Evolutionary conservation across 192 early-diverging fungal species (phyloP), one percentile per base, ranked within the genome.

Genomic region (Podila minutissima): DNA sequence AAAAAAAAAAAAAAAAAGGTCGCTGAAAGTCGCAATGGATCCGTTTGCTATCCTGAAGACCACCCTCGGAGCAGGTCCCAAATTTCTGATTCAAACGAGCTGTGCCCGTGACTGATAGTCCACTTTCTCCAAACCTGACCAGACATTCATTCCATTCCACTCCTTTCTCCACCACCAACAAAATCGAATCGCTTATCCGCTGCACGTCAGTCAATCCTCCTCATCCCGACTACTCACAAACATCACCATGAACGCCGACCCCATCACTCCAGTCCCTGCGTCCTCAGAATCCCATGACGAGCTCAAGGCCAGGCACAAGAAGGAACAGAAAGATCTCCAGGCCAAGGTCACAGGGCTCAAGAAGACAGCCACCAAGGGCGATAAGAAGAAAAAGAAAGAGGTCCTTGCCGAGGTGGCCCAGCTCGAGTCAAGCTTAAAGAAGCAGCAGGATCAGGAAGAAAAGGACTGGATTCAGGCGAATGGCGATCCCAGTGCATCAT

Each of bases 341-440:
- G 91, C 87, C 13, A 89, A 83, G 46, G 85, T 93, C 24, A 94
- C 91, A 0, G 86, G 82, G 1, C 82, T 98, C n/a, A 95, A 94
- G 67, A 95, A 94, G 83, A 81, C 92, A 0, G 92, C 90, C 31
- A 86, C 89, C 48, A 91, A 93, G 51, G 92, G 91, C 53, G 90
- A 95, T 86, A 98, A 98, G 87, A 89, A 92, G 83, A 97, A 95
- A 76, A 98, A 97, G 86, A 93, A 97, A 72, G 91, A 88, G 55
- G 71, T 96, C 9, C 61, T 83, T 1, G 84, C 84, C 7, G 88
- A 94, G 37, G 91, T 95, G 51, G 91, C 89, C 8, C 75, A 73
- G 5, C 70, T 97, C 66, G 95, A 97, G 75, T 67, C 62, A 17
- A 86, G 89, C 60, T 83, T 93, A 57, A 83, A 76, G 22, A 77